These are phyloP conservation scores for Amaranthus hypochondriacus DNA, from an alignment of 148 eudicot species.

Conservation along the genomic window DNA sequence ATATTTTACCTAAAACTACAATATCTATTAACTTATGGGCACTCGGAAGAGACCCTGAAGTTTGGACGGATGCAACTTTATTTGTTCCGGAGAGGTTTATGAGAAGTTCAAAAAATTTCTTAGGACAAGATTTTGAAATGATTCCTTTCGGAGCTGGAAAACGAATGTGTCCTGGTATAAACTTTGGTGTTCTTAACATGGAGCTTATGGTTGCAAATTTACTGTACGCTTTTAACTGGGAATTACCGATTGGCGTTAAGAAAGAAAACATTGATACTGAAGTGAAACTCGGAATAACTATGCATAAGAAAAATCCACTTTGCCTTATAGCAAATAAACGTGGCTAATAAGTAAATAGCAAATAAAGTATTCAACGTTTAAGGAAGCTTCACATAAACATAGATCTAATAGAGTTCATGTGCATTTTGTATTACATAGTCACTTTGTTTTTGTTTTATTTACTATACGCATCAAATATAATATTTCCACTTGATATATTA, in stretches of 20 bases:
- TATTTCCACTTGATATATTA: no score
- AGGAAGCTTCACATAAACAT: no score
- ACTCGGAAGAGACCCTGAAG: constrained; percentile 32
- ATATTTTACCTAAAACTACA: constrained; percentile 29
- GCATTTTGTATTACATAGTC: no score
- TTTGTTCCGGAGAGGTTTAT: constrained; percentile 40
- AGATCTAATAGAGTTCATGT: no score
- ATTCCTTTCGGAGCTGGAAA: constrained; percentile 44
- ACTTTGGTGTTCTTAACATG: constrained; percentile 29
- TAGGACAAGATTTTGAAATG: constrained; percentile 30
- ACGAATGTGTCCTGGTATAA: constrained; percentile 38
- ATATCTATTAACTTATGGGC: constrained; percentile 34
- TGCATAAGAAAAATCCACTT: constrained; percentile 44
- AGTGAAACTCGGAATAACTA: constrained; percentile 28
- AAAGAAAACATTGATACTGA: constrained; percentile 32
- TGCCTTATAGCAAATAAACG: constrained; percentile 24
- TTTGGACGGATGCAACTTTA: constrained; percentile 32
- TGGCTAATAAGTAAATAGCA: neutral
- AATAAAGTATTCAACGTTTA: no score
- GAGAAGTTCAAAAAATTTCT: constrained; percentile 18
- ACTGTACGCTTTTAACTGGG: constrained; percentile 40
- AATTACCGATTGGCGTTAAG: constrained; percentile 27
- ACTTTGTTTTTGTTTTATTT: no score
- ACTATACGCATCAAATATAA: no score
- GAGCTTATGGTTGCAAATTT: constrained; percentile 37